phyloP scores from a whole-genome alignment of 495 filamentous ascomycete genomes.

The Lophiostoma macrostomum region DNA sequence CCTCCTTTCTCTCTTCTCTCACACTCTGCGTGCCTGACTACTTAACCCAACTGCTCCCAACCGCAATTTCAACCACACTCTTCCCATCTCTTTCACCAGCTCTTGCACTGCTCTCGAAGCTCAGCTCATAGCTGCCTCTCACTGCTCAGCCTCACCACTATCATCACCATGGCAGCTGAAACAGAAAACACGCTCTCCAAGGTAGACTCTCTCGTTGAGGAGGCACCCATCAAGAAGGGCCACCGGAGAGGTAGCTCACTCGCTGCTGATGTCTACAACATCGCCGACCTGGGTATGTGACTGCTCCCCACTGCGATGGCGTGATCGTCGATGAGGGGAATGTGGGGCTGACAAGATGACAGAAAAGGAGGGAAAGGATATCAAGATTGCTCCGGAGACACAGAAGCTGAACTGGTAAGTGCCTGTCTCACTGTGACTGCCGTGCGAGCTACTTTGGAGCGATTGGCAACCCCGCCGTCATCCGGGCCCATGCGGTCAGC shows the following conservation, averaged over 20 bases:
- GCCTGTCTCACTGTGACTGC: slow-evolving; percentile 3
- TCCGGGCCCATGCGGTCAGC: not conserved
- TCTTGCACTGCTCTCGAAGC: not conserved
- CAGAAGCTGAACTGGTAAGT: slow-evolving; percentile 87
- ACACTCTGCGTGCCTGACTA: slow-evolving; percentile 5
- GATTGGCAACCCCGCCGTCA: not conserved
- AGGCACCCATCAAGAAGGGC: slow-evolving; percentile 59
- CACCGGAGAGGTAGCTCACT: slow-evolving; percentile 67
- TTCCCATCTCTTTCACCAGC: not conserved
- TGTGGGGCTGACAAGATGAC: slow-evolving; percentile 33
- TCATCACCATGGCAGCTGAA: slow-evolving; percentile 57
- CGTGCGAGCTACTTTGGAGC: not conserved
- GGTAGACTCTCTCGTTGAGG: slow-evolving; percentile 82
- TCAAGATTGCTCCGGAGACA: slow-evolving; percentile 81
- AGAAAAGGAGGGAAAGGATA: slow-evolving; percentile 73
- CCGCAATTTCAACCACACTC: slow-evolving; percentile 3
- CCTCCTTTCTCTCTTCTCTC: slow-evolving; percentile 18
- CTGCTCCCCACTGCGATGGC: slow-evolving; percentile 5
- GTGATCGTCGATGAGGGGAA: slow-evolving; percentile 8
- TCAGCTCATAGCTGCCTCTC: not conserved
- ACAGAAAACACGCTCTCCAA: slow-evolving; percentile 58
- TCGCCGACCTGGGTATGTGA: slow-evolving; percentile 76
- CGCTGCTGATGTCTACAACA: slow-evolving; percentile 68
- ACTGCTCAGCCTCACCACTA: not conserved
- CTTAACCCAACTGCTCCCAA: not conserved